Evolutionary conservation across 805 yeast genomes (phyloP).

Genomic region (Metschnikowia kofuensis): DNA sequence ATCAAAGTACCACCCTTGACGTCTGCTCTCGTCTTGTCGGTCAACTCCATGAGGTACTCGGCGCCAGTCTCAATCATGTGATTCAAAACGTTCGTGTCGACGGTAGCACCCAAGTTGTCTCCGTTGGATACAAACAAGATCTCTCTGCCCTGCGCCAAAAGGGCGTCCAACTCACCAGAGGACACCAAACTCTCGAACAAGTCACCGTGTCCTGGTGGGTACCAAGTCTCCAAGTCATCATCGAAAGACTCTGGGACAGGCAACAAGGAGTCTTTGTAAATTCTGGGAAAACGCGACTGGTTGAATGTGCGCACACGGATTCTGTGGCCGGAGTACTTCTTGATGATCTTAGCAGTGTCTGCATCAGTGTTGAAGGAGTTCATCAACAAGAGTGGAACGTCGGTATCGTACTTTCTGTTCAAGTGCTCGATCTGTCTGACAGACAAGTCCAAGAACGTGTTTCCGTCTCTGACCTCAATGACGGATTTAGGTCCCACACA

Average conservation of each 20-base stretch:
- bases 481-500: conserved; percentile 99
- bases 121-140: conserved; percentile 94
- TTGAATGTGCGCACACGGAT: conserved; percentile 93
- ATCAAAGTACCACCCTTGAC: conserved; percentile 99
- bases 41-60: conserved; percentile 97
- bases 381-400: conserved; percentile 95
- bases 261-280: conserved; percentile 88
- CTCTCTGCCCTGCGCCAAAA: conserved; percentile 92
- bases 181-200: conserved; percentile 84
- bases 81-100: conserved; percentile 81
- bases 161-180: conserved; percentile 87
- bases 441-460: conserved; percentile 90
- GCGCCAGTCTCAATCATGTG: conserved; percentile 91
- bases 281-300: conserved; percentile 97
- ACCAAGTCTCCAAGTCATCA: conserved; percentile 85
- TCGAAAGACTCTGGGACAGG: conserved; percentile 83
- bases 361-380: conserved; percentile 97
- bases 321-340: conserved; percentile 95
- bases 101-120: conserved; percentile 98
- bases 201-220: conserved; percentile 99
- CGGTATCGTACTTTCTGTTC: conserved; percentile 85
- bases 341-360: conserved; percentile 92
- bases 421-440: conserved; percentile 96
- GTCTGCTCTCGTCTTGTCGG: conserved; percentile 98
- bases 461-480: conserved; percentile 98